Conservation (phyloP, 164 flowering plant genomes). For the Echeveria elegans region DNA sequence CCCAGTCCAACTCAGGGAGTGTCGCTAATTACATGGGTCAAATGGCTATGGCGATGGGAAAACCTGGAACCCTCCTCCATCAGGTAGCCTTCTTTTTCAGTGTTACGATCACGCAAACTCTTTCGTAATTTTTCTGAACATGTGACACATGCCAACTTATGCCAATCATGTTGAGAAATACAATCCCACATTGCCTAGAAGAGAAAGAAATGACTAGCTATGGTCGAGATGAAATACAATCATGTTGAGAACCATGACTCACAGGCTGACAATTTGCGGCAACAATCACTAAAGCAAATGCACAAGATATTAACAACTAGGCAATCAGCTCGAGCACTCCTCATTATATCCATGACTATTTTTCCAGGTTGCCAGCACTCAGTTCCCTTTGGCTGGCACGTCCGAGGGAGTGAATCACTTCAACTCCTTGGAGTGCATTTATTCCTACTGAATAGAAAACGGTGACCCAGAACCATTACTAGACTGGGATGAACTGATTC, state of each 20-base stretch:
- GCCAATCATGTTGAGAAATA: no score
- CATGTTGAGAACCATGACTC: no score
- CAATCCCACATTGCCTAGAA: no score
- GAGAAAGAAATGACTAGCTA: no score
- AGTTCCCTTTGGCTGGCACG: slow-evolving; percentile 10
- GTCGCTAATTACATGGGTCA: slow-evolving; percentile 10
- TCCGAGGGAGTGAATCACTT: slow-evolving; percentile 5
- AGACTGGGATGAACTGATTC: neutral
- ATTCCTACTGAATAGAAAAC: neutral
- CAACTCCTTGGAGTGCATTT: neutral
- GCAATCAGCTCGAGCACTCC: slow-evolving; percentile 10
- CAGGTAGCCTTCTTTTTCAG: slow-evolving; percentile 6
- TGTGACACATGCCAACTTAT: neutral
- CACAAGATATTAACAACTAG: slow-evolving; percentile 5
- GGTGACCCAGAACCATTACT: neutral
- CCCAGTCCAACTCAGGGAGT: slow-evolving; percentile 7
- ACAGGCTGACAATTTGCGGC: slow-evolving; percentile 9
- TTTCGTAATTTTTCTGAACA: neutral
- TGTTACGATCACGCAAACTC: neutral
- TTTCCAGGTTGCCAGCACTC: slow-evolving; percentile 4
- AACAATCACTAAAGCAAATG: slow-evolving; percentile 8
- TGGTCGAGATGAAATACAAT: no score
- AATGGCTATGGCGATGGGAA: slow-evolving; percentile 11
- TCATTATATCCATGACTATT: slow-evolving; percentile 6
- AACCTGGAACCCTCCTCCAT: slow-evolving; percentile 8